Conservation (phyloP, 306 rosid genomes). For the Cyclanthera cordifolia region DNA sequence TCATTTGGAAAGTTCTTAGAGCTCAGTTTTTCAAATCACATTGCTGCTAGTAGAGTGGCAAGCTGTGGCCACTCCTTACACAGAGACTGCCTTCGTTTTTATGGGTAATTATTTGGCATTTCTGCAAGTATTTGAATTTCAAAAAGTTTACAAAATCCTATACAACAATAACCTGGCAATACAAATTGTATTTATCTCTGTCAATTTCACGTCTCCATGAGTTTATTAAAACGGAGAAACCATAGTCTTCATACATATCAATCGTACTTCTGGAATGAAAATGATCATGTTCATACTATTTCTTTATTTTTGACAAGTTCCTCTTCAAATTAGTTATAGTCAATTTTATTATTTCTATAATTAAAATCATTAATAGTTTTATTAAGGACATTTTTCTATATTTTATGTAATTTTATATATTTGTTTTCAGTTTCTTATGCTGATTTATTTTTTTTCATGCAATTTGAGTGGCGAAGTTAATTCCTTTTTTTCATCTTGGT, state of each 20-base stretch:
- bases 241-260: neutral
- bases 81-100: conserved; percentile 95
- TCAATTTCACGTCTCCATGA: conserved; percentile 3
- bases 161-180: neutral
- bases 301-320: neutral
- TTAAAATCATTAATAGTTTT: neutral
- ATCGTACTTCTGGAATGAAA: neutral
- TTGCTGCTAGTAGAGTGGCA: conserved; percentile 97
- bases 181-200: neutral
- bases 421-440: neutral
- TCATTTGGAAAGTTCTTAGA: conserved; percentile 98
- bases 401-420: neutral
- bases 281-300: neutral
- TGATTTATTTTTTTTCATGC: neutral
- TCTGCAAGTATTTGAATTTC: neutral
- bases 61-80: conserved; percentile 98
- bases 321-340: neutral
- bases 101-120: conserved; percentile 47
- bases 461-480: neutral
- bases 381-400: neutral
- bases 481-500: neutral
- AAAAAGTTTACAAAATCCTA: neutral
- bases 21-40: conserved; percentile 98
- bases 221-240: neutral
- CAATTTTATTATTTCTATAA: neutral